Base-by-base conservation (phyloP, 805 yeast species). In the Saturnispora galanensis region DNA sequence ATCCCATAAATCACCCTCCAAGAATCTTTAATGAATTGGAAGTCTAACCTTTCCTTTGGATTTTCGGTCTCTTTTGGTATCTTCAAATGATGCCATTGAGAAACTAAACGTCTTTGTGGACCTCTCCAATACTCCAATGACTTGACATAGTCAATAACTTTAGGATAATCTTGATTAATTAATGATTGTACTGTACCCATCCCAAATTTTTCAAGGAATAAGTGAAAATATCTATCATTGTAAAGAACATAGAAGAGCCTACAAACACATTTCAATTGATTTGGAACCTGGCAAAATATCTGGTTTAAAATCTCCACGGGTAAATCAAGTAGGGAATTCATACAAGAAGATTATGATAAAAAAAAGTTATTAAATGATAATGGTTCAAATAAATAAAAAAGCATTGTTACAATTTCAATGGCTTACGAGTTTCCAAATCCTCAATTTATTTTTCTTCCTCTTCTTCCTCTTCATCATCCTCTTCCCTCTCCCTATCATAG, bases 401-500 rank as follows among this genome's bases (percentile, higher is more conserved):
- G 13, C 30, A 36, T 21, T 18, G 13, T 21, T 21, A 21, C 26
- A 21, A 5, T 21, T 21, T 21, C 26, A 21, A 21, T 21, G 26
- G 26, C 6, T 2, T 21, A 21, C 5, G 26, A 21, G 7, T 21
- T 21, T 21, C 41, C 35, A 17, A 11, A 16, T 9, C 10, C 3
- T 10, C 10, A 17, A 21, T 39, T 32, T 31, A 9, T 10, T 50
- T 42, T 26, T 47, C 51, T 13, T 42, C 48, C 12, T 41, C 48
- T 4, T 47, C 52, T 3, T 50, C 49, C 2, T 50, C 51, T 1
- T 48, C 51, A 5, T 48, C 50, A 8, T 72, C 79, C n/a, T 52
- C 54, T 49, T 75, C 79, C 63, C 87, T 79, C 41, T 81, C 80
- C 68, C 96, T 79, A 59, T 90, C 97, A 69, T 93, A 93, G 69